phyloP scores from a whole-genome alignment of 2,329 filamentous ascomycete species.

The Zelopaecilomyces penicillatus region DNA sequence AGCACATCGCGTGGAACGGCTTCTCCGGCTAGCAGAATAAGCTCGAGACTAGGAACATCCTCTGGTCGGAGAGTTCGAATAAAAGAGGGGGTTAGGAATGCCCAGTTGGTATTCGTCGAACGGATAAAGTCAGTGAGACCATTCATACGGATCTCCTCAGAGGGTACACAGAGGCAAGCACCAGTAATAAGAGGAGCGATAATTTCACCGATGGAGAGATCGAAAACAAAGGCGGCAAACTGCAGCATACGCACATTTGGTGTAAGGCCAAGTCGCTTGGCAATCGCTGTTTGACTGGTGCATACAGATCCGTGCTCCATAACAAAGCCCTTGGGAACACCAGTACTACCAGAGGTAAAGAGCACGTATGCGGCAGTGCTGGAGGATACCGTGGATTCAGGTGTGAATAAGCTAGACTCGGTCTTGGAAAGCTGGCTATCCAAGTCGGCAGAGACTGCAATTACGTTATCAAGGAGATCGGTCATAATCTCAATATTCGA shows the following conservation, averaged over 20 bases:
- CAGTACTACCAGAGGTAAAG: slow-evolving; percentile 19
- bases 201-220: background rate
- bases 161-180: slow-evolving; percentile 5
- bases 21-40: no score
- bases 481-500: slow-evolving; percentile 6
- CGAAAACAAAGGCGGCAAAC: slow-evolving; percentile 5
- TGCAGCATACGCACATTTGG: slow-evolving; percentile 2
- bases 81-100: slow-evolving; percentile 7
- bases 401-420: slow-evolving; percentile 9
- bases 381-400: slow-evolving; percentile 4
- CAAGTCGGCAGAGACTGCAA: background rate
- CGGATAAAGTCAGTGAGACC: slow-evolving; percentile 6
- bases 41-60: no score
- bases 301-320: slow-evolving; percentile 10
- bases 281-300: background rate
- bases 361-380: slow-evolving; percentile 14
- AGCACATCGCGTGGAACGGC: no score
- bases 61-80: background rate
- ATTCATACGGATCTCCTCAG: slow-evolving; percentile 6
- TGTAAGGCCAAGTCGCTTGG: background rate
- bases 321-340: slow-evolving; percentile 14
- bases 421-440: background rate
- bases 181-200: background rate
- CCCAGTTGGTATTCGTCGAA: background rate
- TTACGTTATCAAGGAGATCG: background rate